phyloP scores from a whole-genome alignment of 176 grass and related monocot genomes.

The Aegilops speltoides region DNA sequence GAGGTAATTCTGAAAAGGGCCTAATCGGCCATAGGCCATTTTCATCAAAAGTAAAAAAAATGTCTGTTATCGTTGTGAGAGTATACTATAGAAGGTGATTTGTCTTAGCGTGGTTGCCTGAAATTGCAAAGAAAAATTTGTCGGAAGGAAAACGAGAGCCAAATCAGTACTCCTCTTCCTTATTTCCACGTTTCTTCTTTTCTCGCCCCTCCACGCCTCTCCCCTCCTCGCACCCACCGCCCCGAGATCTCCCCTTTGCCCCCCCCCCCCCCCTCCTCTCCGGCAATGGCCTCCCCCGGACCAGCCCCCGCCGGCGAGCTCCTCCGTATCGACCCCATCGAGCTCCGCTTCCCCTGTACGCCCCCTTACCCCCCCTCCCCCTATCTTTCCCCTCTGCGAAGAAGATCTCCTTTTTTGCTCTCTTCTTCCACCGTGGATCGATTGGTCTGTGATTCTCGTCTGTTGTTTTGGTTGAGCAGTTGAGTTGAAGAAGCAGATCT shows the following conservation, averaged over 20 bases:
- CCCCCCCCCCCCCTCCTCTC: constrained; percentile 21
- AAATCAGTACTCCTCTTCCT: constrained; percentile 11
- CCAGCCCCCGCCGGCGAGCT: constrained; percentile 48
- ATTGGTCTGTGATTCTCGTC: constrained; percentile 21
- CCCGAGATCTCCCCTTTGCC: constrained; percentile 29
- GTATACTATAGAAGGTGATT: not conserved
- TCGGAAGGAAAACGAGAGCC: not conserved
- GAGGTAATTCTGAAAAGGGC: too few relatives aligned
- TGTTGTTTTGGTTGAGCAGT: constrained; percentile 48
- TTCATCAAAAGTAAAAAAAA: too few relatives aligned
- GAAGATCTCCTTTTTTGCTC: not conserved
- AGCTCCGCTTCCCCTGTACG: constrained; percentile 62
- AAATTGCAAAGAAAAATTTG: not conserved
- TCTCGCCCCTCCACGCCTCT: not conserved
- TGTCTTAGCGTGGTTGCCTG: not conserved
- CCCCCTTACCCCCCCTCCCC: too few relatives aligned
- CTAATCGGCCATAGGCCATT: too few relatives aligned
- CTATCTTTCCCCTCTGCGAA: not conserved
- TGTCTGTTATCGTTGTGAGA: not conserved
- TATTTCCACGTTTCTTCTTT: not conserved
- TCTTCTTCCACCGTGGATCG: constrained; percentile 11
- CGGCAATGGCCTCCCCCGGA: constrained; percentile 41
- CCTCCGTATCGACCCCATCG: constrained; percentile 59
- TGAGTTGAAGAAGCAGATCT: constrained; percentile 84
- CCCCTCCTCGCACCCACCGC: constrained; percentile 21